phyloP scores from a whole-genome alignment of 2,329 filamentous ascomycete species.

The Dactylellina parvicollis region DNA sequence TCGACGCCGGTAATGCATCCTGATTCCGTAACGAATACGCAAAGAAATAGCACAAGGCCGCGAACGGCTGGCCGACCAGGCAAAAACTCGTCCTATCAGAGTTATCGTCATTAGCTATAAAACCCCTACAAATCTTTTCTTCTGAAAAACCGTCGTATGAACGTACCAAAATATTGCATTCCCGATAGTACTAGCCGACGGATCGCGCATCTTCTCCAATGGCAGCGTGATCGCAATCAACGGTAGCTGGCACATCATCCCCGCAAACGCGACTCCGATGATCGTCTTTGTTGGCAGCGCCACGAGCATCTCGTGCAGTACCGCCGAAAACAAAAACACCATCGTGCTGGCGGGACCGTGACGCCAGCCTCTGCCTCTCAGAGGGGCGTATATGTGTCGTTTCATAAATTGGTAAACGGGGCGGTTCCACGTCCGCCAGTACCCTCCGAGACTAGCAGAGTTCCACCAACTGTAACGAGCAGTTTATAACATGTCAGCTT shows the following conservation, averaged over 20 bases:
- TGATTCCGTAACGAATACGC: conserved; percentile 66
- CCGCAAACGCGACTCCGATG: conserved; percentile 89
- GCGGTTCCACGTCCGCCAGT: conserved; percentile 96
- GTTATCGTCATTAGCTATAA: neutral
- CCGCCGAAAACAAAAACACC: conserved; percentile 87
- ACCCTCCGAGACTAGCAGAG: conserved; percentile 80
- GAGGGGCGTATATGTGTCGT: conserved; percentile 87
- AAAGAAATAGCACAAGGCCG: conserved; percentile 93
- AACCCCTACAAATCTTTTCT: neutral
- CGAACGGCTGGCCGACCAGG: conserved; percentile 91
- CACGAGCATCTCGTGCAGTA: conserved; percentile 91
- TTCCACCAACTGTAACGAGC: conserved; percentile 92
- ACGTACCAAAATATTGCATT: conserved; percentile 88
- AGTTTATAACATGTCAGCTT: too few species aligned
- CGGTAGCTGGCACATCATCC: conserved; percentile 93
- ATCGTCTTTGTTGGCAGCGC: conserved; percentile 95
- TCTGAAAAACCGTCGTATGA: neutral
- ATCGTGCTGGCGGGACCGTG: conserved; percentile 75
- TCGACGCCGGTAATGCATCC: conserved; percentile 7
- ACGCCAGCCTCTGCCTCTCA: conserved; percentile 84
- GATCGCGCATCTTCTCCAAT: conserved; percentile 79
- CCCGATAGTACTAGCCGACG: conserved; percentile 77
- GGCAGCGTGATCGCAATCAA: conserved; percentile 83
- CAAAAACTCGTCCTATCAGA: conserved; percentile 77
- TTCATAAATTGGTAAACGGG: conserved; percentile 98